Base-by-base conservation (phyloP, 1,284 basidiomycete genomes). In the Heimioporus retisporus region DNA sequence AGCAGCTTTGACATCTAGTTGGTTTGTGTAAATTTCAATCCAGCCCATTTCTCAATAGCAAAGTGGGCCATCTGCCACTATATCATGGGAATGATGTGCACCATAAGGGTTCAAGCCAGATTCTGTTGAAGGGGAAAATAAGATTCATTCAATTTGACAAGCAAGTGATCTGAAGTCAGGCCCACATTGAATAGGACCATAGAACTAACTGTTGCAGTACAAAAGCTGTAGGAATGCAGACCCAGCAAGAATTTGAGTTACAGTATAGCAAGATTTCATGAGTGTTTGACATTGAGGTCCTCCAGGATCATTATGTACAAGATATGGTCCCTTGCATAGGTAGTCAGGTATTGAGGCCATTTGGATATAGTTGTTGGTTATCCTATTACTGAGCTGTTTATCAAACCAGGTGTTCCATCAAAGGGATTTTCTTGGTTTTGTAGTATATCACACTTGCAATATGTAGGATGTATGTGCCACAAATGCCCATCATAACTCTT, bases 41-140 rank as follows among this genome's bases (percentile, higher is more conserved):
- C 89, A 93, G 31, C 80, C 79, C 84, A 93, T 86, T 78, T 93
- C 83, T 63, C 73, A 77, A 77, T 91, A 92, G 76, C 90, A 88
- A 16, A 87, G 81, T 18, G 77, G 85, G 69, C 82, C 86, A 68
- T 95, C 91, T 77, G 85, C 83, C 56, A 83, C 78, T 54, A 83
- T 85, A 74, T 96, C 91, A 70, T 97, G 98, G 68, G 84, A 85
- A 69, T 81, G 85, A 65, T 96, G 90, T 15, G 96, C 93, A 73
- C 98, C 97, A 78, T 97, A 97, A 43, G 92, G 88, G 79, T 93
- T 93, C 51, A 85, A 76, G 11, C 89, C 90, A 73, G 87, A 85
- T 78, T 89, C 90, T 91, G 65, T 63, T n/a, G 28, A 63, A 51
- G n/a, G 61, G 46, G n/a, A 50, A 40, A 55, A 51, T 11, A 13